Base-by-base conservation (phyloP, 2,329 filamentous ascomycete species). In the Talaromyces pinophilus region DNA sequence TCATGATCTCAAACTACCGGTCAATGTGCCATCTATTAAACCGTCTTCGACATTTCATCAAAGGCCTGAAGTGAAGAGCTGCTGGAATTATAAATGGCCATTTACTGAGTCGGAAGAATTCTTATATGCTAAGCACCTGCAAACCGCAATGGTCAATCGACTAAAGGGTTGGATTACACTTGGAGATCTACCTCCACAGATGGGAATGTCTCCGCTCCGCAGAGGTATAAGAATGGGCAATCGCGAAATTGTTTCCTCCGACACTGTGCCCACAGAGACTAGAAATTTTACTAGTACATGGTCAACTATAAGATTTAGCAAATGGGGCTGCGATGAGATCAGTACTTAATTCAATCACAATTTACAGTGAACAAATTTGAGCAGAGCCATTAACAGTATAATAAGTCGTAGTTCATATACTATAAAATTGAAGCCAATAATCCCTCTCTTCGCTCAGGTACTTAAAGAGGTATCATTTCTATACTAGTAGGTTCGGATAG, bases 191-290 rank as follows among this genome's bases (percentile, higher is more conserved):
- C 50, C 50, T 54, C 50, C 15, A 28, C 50, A 54, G 50, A 54
- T 30, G 22, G 50, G 50, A 54, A 54, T 54, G 22, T 54, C 50
- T 30, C 50, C 50, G 50, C 28, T 54, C 22, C 50, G 50, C 50
- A 54, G 50, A 33, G 50, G 50, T 30, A 30, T 54, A 33, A 54
- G 50, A 54, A 54, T 54, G 22, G 50, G 50, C 6, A 28, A 54
- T 30, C 50, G 22, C 22, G 22, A 54, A 54, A 15, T 30, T 13
- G 50, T 54, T 54, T 54, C 22, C 28, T 28, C 22, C 5, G 1
- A 28, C 28, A n/a, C 17, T 17, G 22, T 30, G 50, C 50, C 50
- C n/a, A 44, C 42, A 8, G 42, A 44, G n/a, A 44, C 42, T 44
- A n/a, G 42, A 44, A 44, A 10, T 44, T 2, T 8, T n/a, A n/a